Conservation (phyloP, 371 early-diverging fungal genomes). For the Mucor lusitanicus region DNA sequence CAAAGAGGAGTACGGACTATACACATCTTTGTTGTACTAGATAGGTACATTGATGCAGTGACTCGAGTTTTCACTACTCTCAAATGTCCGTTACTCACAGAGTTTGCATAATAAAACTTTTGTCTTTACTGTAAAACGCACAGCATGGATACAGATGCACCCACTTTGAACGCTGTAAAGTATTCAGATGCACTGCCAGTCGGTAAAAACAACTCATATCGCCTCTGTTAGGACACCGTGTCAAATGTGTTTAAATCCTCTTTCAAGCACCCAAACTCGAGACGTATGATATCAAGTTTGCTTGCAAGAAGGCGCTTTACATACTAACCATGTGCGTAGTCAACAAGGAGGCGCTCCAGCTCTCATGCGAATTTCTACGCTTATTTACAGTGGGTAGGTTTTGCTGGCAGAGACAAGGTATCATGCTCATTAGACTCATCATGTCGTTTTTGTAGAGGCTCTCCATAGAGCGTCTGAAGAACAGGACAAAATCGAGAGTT, state of each 20-base stretch:
- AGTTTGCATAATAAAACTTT: background rate
- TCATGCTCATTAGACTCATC: too few species aligned
- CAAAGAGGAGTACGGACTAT: too few species aligned
- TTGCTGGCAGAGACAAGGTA: background rate
- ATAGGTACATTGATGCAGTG: too few species aligned
- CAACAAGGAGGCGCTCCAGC: constrained; percentile 36
- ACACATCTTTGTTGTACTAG: background rate
- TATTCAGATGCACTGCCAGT: background rate
- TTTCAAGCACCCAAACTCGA: constrained; percentile 11
- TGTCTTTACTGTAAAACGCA: background rate
- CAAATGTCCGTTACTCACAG: background rate
- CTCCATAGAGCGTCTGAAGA: constrained; percentile 26
- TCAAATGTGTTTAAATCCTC: background rate
- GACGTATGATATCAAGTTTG: background rate
- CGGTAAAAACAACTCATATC: background rate
- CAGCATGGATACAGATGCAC: background rate
- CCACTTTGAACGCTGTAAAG: background rate
- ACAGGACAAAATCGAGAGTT: background rate
- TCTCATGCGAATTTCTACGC: constrained; percentile 39
- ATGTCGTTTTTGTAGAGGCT: constrained; percentile 24
- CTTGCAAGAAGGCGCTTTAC: background rate
- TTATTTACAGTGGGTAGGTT: constrained; percentile 35
- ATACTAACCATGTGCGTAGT: constrained; percentile 13
- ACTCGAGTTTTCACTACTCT: background rate
- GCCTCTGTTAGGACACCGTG: constrained; percentile 5